Evolutionary conservation across 805 yeast genomes (phyloP).

Genomic region (Schwanniomyces polymorphus): DNA sequence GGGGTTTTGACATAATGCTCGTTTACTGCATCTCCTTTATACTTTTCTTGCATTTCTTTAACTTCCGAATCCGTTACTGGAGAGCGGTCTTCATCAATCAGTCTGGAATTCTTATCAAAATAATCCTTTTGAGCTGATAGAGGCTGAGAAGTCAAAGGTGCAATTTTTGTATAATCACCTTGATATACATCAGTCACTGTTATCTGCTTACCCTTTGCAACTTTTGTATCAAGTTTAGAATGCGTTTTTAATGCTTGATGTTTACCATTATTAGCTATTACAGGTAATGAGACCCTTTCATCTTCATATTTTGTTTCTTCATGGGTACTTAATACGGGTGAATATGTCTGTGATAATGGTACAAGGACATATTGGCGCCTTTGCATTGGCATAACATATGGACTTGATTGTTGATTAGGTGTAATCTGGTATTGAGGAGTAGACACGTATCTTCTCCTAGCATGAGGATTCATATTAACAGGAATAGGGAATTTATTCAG

Average conservation of each 20-base stretch:
- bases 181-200: constrained; percentile 51
- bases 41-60: constrained; percentile 30
- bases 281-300: not conserved
- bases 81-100: constrained; percentile 22
- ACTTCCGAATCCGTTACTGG: constrained; percentile 31
- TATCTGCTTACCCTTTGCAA: not conserved
- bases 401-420: not conserved
- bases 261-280: not conserved
- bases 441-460: not conserved
- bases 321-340: not conserved
- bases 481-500: constrained; percentile 1
- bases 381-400: not conserved
- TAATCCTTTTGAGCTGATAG: constrained; percentile 47
- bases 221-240: not conserved
- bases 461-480: not conserved
- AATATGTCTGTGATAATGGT: not conserved
- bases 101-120: constrained; percentile 19
- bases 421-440: not conserved
- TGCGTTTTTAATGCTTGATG: no score
- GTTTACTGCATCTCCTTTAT: constrained; percentile 11
- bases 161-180: constrained; percentile 45
- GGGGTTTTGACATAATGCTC: not conserved
- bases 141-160: constrained; percentile 54
- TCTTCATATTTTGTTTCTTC: not conserved
- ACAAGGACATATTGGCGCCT: constrained; percentile 3